These are phyloP conservation scores for Colletotrichum salicis DNA, from an alignment of 2,329 filamentous ascomycete genomes.

Conservation along the genomic window DNA sequence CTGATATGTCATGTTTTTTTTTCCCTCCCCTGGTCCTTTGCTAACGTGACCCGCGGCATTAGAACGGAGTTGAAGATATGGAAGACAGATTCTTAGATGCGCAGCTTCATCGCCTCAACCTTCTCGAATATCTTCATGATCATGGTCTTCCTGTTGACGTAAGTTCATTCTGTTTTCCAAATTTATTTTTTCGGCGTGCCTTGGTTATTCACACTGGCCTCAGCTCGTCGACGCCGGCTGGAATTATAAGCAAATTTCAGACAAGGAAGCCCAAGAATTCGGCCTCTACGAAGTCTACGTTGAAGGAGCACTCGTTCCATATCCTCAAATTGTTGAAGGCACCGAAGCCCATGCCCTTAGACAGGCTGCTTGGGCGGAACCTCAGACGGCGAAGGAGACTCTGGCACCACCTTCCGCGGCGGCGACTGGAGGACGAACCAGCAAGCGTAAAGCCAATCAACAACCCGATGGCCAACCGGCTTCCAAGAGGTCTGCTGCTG, in stretches of 20 bases:
- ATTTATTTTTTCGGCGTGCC: constrained; percentile 26
- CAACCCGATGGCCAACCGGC: constrained; percentile 61
- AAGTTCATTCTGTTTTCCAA: constrained; percentile 43
- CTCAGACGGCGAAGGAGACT: constrained; percentile 11
- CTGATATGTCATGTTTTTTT: constrained; percentile 36
- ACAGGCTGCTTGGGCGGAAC: constrained; percentile 34
- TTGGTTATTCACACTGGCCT: constrained; percentile 37
- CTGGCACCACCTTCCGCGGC: constrained; percentile 14
- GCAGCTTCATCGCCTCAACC: constrained; percentile 57
- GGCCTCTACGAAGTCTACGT: constrained; percentile 54
- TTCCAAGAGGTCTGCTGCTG: constrained; percentile 58
- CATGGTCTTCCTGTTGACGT: constrained; percentile 61
- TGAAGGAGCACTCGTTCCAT: constrained; percentile 56
- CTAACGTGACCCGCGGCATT: constrained; percentile 34
- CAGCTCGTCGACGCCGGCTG: constrained; percentile 57
- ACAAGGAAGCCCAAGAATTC: constrained; percentile 57
- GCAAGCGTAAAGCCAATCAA: constrained; percentile 63
- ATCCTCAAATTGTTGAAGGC: constrained; percentile 54
- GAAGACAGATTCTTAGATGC: constrained; percentile 56
- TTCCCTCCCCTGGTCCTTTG: constrained; percentile 19
- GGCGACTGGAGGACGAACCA: constrained; percentile 23
- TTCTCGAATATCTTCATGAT: constrained; percentile 55
- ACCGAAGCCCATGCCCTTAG: constrained; percentile 43
- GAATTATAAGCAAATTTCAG: constrained; percentile 56
- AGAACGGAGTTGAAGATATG: constrained; percentile 52